phyloP scores from a whole-genome alignment of 495 filamentous ascomycete species.

The Hyaloscypha variabilis region DNA sequence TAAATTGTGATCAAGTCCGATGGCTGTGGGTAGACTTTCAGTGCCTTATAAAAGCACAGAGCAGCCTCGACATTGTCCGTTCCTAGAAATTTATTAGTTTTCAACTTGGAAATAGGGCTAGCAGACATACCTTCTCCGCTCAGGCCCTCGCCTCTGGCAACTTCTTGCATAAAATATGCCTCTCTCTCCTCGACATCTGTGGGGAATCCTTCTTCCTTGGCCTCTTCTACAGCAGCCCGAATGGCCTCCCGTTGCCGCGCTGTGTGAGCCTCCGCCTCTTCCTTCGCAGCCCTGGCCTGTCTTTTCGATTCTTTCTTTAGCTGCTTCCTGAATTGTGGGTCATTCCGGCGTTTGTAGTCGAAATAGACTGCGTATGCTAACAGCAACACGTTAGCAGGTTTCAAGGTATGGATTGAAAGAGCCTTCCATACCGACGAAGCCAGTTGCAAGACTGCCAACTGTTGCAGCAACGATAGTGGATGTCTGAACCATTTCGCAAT shows the following conservation, averaged over 20 bases:
- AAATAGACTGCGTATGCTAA: slow-evolving; percentile 84
- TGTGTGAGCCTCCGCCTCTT: slow-evolving; percentile 68
- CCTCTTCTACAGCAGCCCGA: slow-evolving; percentile 69
- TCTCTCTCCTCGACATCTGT: slow-evolving; percentile 81
- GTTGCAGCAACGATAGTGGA: slow-evolving; percentile 74
- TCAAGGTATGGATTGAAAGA: neutral
- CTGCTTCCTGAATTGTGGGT: slow-evolving; percentile 82
- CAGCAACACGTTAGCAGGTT: slow-evolving; percentile 20
- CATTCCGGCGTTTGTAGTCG: slow-evolving; percentile 86
- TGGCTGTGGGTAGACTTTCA: slow-evolving; percentile 97
- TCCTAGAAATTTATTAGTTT: slow-evolving; percentile 48
- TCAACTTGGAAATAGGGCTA: neutral
- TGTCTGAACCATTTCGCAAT: slow-evolving; percentile 58
- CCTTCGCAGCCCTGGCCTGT: slow-evolving; percentile 74
- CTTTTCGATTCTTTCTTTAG: slow-evolving; percentile 81
- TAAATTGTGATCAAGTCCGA: slow-evolving; percentile 93
- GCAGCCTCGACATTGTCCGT: slow-evolving; percentile 80
- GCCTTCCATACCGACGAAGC: slow-evolving; percentile 66
- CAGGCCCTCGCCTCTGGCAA: slow-evolving; percentile 80
- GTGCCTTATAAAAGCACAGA: slow-evolving; percentile 92
- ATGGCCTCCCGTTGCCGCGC: slow-evolving; percentile 73
- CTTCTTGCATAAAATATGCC: slow-evolving; percentile 92
- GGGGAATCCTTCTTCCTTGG: slow-evolving; percentile 90
- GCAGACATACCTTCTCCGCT: slow-evolving; percentile 63
- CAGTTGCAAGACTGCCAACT: slow-evolving; percentile 73